These are phyloP conservation scores for Coniochaeta hoffmannii DNA, from an alignment of 2,329 filamentous ascomycete species.

Conservation along the genomic window DNA sequence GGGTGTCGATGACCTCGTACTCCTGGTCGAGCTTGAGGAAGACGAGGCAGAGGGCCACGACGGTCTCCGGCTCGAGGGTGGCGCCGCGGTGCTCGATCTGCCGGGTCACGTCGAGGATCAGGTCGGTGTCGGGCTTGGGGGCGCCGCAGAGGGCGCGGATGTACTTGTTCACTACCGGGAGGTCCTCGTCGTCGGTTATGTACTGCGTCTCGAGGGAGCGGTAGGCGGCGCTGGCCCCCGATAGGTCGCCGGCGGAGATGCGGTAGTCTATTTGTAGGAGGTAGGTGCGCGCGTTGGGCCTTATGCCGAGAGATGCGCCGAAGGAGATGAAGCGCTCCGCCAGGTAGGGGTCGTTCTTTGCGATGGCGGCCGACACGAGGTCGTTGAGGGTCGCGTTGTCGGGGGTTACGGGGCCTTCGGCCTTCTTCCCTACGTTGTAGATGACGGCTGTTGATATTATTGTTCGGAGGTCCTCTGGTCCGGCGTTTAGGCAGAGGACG, in stretches of 20 bases:
- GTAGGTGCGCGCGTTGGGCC: constrained; percentile 61
- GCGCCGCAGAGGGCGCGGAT: constrained; percentile 60
- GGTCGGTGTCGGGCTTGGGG: constrained; percentile 56
- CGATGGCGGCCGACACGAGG: constrained; percentile 65
- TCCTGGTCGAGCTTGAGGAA: constrained; percentile 71
- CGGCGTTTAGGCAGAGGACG: constrained; percentile 59
- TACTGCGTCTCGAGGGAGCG: constrained; percentile 46
- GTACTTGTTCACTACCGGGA: constrained; percentile 62
- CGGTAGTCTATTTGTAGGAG: constrained; percentile 70
- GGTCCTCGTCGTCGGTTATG: constrained; percentile 45
- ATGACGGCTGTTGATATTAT: constrained; percentile 64
- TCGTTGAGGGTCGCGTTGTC: constrained; percentile 69
- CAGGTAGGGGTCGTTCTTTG: constrained; percentile 60
- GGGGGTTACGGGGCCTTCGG: constrained; percentile 32
- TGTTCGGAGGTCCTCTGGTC: constrained; percentile 62
- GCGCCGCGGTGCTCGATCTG: constrained; percentile 64
- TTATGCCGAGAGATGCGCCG: constrained; percentile 55
- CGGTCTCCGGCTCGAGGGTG: constrained; percentile 65
- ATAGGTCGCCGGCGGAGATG: constrained; percentile 64
- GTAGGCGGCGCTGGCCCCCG: constrained; percentile 61
- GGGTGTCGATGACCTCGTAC: constrained; percentile 71
- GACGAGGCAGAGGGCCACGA: constrained; percentile 63
- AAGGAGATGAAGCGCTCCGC: constrained; percentile 68
- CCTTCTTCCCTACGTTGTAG: constrained; percentile 35
- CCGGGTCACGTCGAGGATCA: constrained; percentile 65